phyloP scores from a whole-genome alignment of 257 asterid species.

The Agastache rugosa region DNA sequence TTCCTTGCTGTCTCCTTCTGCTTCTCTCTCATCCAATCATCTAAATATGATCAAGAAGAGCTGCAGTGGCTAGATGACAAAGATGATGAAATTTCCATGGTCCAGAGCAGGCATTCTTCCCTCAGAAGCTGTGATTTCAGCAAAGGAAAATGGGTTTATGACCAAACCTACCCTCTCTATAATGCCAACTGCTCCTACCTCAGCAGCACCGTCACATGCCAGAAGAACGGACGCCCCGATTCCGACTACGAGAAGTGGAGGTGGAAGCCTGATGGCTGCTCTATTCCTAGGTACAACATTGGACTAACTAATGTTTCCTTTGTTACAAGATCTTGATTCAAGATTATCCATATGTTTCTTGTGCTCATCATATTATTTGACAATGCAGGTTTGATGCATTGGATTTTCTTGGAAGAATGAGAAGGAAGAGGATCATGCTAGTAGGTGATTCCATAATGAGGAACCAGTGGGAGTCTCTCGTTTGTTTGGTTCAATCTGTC shows the following conservation, averaged over 20 bases:
- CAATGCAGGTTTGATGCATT: conserved; percentile 77
- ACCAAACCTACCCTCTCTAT: conserved; percentile 77
- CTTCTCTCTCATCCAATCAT: conserved; percentile 41
- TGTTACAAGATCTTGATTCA: not conserved
- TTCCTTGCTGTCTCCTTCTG: conserved; percentile 19
- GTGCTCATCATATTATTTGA: not conserved
- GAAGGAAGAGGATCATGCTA: conserved; percentile 88
- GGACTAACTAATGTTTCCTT: not conserved
- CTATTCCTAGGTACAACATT: conserved; percentile 71
- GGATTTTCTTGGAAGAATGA: conserved; percentile 87
- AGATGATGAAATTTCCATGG: conserved; percentile 60
- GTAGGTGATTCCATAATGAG: conserved; percentile 95
- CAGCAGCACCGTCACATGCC: conserved; percentile 71
- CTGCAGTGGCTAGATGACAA: conserved; percentile 63
- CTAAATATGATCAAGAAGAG: conserved; percentile 57
- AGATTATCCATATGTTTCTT: not conserved
- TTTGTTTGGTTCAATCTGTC: conserved; percentile 84
- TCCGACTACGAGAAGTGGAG: conserved; percentile 85
- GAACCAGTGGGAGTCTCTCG: conserved; percentile 97
- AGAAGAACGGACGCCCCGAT: conserved; percentile 83
- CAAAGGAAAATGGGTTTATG: conserved; percentile 81
- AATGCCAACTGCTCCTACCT: conserved; percentile 80
- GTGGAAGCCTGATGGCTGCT: conserved; percentile 81
- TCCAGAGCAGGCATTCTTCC: conserved; percentile 58
- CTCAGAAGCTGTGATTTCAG: conserved; percentile 64